phyloP scores from a whole-genome alignment of 129 eudicot species.

The Rutidosis leptorrhynchoides region DNA sequence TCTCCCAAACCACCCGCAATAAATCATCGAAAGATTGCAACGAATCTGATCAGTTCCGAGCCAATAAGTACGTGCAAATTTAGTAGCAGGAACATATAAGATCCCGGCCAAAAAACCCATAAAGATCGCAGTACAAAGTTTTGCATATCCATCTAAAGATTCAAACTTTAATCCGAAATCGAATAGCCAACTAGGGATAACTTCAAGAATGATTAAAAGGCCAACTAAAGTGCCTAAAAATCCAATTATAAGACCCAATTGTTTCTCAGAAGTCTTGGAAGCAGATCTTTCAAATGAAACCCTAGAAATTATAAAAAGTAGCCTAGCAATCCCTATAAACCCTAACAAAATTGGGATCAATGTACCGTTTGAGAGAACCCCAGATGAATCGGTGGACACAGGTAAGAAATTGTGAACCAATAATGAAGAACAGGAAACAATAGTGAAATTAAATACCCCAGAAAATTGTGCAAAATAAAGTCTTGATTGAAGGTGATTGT shows the following conservation, averaged over 20 bases:
- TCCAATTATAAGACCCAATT: slow-evolving; percentile 52
- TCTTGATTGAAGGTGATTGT: slow-evolving; percentile 66
- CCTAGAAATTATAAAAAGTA: slow-evolving; percentile 39
- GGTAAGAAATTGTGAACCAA: slow-evolving; percentile 46
- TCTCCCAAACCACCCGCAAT: slow-evolving; percentile 78
- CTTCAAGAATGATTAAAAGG: slow-evolving; percentile 38
- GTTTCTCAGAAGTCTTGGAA: slow-evolving; percentile 63
- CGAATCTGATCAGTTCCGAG: slow-evolving; percentile 92
- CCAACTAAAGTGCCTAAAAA: slow-evolving; percentile 45
- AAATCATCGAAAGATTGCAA: slow-evolving; percentile 69
- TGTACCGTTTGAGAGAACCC: slow-evolving; percentile 60
- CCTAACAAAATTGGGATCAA: slow-evolving; percentile 69
- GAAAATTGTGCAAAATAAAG: slow-evolving; percentile 60
- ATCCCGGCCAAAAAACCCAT: slow-evolving; percentile 69
- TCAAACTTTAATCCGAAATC: slow-evolving; percentile 44
- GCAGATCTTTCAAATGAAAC: slow-evolving; percentile 76
- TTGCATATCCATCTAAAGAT: slow-evolving; percentile 70
- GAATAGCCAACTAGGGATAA: slow-evolving; percentile 52
- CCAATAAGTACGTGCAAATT: slow-evolving; percentile 77
- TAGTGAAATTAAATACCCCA: slow-evolving; percentile 49
- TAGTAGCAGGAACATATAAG: slow-evolving; percentile 63
- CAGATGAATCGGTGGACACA: slow-evolving; percentile 35
- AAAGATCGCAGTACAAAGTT: slow-evolving; percentile 41
- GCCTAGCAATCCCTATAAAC: slow-evolving; percentile 44
- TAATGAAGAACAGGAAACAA: slow-evolving; percentile 47